phyloP scores from a whole-genome alignment of 305 asterid species.

The Solanum chacoense region DNA sequence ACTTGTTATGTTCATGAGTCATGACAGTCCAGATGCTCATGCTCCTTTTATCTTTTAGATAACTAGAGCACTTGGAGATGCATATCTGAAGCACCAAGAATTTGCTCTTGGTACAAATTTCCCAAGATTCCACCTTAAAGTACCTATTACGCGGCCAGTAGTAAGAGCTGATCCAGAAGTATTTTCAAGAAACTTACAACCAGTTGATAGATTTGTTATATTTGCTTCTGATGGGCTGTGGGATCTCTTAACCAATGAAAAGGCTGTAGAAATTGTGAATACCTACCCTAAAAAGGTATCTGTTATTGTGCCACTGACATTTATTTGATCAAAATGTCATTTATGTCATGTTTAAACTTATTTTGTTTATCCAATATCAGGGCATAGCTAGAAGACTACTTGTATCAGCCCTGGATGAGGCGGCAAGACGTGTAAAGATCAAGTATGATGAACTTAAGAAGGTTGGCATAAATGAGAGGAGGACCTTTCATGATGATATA shows the following conservation, averaged over 20 bases:
- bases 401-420: slow-evolving; percentile 38
- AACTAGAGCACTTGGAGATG: slow-evolving; percentile 88
- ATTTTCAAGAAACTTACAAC: slow-evolving; percentile 27
- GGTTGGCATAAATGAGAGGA: slow-evolving; percentile 35
- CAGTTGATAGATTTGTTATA: slow-evolving; percentile 54
- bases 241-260: slow-evolving; percentile 66
- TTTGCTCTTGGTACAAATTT: slow-evolving; percentile 41
- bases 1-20: neutral
- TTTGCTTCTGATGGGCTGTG: slow-evolving; percentile 93
- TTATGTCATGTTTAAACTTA: neutral
- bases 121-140: neutral
- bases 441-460: slow-evolving; percentile 45
- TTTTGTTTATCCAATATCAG: slow-evolving; percentile 16
- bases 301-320: neutral
- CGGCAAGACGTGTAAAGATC: slow-evolving; percentile 27
- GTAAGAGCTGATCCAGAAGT: slow-evolving; percentile 69
- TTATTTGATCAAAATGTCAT: neutral
- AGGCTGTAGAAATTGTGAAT: slow-evolving; percentile 69
- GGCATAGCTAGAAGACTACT: slow-evolving; percentile 78
- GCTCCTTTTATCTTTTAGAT: slow-evolving; percentile 29
- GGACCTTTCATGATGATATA: slow-evolving; percentile 72
- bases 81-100: slow-evolving; percentile 65
- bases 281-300: slow-evolving; percentile 47
- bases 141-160: slow-evolving; percentile 49
- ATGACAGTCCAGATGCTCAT: neutral